Conservation (phyloP, 495 filamentous ascomycete species). For the Penicillium argentinense region DNA sequence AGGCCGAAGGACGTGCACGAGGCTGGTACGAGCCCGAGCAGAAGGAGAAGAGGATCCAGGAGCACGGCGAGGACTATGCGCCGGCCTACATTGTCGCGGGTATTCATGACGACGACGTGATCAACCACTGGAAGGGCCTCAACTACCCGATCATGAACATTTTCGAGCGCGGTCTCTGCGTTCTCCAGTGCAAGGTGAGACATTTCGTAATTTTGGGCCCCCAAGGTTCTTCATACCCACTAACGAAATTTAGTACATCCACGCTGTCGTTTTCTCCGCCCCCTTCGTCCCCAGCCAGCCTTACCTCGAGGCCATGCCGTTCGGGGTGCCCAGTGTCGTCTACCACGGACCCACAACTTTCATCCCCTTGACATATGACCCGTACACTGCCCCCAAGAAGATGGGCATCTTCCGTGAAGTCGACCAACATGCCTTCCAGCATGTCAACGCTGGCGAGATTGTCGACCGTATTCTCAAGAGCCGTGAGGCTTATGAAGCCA, state of each 20-base stretch:
- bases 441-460: conserved; percentile 91
- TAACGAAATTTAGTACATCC: conserved; percentile 65
- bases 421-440: conserved; percentile 69
- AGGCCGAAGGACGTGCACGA: conserved; percentile 57
- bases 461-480: conserved; percentile 85
- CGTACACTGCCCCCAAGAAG: conserved; percentile 74
- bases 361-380: conserved; percentile 83
- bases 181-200: conserved; percentile 85
- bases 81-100: conserved; percentile 86
- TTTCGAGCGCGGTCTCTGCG: conserved; percentile 92
- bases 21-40: conserved; percentile 74
- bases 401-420: conserved; percentile 79
- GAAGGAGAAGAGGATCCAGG: conserved; percentile 57
- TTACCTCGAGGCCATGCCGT: conserved; percentile 75
- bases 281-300: conserved; percentile 76
- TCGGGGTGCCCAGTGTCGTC: conserved; percentile 73
- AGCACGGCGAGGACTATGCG: conserved; percentile 66
- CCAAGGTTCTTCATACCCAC: conserved; percentile 1
- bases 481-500: conserved; percentile 80
- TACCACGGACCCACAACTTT: conserved; percentile 95
- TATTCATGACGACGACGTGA: conserved; percentile 89
- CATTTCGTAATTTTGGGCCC: neutral
- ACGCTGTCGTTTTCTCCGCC: conserved; percentile 83
- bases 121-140: conserved; percentile 92
- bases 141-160: conserved; percentile 99